phyloP scores from a whole-genome alignment of 163 green algal genomes.

The Prototheca wickerhamii region DNA sequence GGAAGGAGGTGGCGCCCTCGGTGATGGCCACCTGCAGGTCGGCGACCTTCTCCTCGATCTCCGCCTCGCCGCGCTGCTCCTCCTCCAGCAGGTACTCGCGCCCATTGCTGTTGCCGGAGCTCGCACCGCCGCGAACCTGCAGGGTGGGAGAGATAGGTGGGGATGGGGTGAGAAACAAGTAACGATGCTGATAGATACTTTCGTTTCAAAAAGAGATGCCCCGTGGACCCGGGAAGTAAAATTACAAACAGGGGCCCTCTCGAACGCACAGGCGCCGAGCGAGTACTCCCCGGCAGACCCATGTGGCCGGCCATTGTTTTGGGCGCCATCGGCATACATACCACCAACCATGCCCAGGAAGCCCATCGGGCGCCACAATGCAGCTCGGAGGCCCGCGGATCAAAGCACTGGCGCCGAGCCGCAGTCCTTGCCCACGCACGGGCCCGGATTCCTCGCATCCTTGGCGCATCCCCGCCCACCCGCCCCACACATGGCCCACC shows the following conservation, averaged over 20 bases:
- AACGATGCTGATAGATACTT: neutral
- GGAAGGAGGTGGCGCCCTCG: conserved; percentile 83
- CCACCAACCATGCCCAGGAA: no score
- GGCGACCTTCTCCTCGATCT: conserved; percentile 73
- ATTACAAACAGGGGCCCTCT: neutral
- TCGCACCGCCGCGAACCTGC: conserved; percentile 24
- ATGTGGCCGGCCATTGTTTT: no score
- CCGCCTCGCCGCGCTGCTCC: conserved; percentile 67
- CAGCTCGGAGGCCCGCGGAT: neutral
- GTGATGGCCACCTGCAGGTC: conserved; percentile 86
- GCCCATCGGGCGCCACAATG: no score
- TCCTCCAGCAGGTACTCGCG: conserved; percentile 79
- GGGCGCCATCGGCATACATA: no score
- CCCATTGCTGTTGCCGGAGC: conserved; percentile 42
- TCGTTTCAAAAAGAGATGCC: neutral
- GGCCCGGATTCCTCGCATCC: neutral
- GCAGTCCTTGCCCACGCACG: neutral
- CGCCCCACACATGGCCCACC: neutral
- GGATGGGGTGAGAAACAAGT: neutral
- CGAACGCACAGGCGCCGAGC: neutral
- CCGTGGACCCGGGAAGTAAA: neutral
- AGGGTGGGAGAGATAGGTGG: neutral
- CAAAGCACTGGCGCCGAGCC: neutral
- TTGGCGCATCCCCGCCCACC: no score
- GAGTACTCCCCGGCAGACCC: no score